Base-by-base conservation (phyloP, 2,329 filamentous ascomycete genomes). In the Alternaria solani region DNA sequence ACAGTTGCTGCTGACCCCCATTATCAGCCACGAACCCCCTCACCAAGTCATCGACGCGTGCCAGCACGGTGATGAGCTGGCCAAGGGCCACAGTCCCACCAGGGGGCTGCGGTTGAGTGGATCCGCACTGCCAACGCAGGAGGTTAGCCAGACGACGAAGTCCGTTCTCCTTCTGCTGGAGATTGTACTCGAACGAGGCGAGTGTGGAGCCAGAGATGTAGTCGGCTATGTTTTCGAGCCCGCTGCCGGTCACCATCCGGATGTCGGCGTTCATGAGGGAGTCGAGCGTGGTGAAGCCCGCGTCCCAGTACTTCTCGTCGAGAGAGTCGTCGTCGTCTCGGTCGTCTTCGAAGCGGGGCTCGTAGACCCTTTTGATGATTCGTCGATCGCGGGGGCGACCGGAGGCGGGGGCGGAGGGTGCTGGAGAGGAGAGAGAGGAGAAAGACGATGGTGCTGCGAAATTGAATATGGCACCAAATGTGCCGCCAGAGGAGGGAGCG, bases 141-240 rank as follows among this genome's bases (percentile, higher is more conserved):
- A 56, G 44, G 38, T 51, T 49, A 25, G 46, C 36, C 16, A 56
- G 16, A 7, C 18, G 7, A 28, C 54, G 54, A 36, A 56, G 44
- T 20, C 46, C 43, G 18, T 26, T 25, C 34, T 49, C 46, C 26
- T 49, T 49, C 5, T 7, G 12, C 14, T n/a, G 41, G 16, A 56
- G 54, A 41, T 51, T 56, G 5, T 30, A 11, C 28, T 49, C 44
- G 38, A 56, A 56, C 5, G 54, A 30, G 16, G 54, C n/a, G 26
- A 51, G 36, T 8, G 54, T 32, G n/a, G 44, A 56, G 16, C 54
- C 54, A 7, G 54, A 39, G 16, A 56, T 26, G 54, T 51, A 56
- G 12, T 8, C 41, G 12, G 11, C 26, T 14, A 42, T 49, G 16
- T 42, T 42, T 5, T 42, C 51, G 9, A 54, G 51, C 9, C 51